Evolutionary conservation across 2,329 filamentous ascomycete species (phyloP), one percentile per base, ranked within the genome.

Genomic region (Fusarium buharicum): DNA sequence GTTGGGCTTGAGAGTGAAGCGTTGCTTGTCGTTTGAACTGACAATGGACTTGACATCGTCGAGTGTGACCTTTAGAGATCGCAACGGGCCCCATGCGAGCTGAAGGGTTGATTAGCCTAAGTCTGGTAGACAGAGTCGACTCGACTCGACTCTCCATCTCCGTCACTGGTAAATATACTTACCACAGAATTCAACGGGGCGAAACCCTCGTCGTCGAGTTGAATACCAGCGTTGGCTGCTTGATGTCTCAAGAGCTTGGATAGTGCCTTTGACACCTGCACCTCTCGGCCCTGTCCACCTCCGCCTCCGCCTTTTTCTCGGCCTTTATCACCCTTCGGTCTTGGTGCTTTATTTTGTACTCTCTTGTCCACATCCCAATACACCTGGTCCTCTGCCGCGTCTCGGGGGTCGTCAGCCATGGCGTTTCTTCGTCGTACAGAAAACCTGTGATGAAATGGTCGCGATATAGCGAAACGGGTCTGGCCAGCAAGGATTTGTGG

Each of bases 11-110:
- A 98, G 82, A 2, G 88, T 86, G 80, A 96, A 99, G 34, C 95
- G 90, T 76, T 97, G 90, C 79, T 99, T 99, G 71, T 94, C 91
- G 72, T 92, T 96, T 44, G 84, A 84, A 13, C 80, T 76, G 12
- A 97, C 93, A 14, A 89, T 83, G 10, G 82, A 74, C 50, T 85
- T 81, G 62, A 99, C 82, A 66, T 97, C 94, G 3, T 82, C 78
- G 54, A 97, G 84, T 0, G 89, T 90, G n/a, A 90, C 85, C 59
- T 90, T 82, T 10, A 96, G 81, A 4, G 85, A 86, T 62, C 85
- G 86, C 50, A 97, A 68, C 9, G 84, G 82, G 1, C 77, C 79
- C 79, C 82, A 87, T 59, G 77, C 74, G 38, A 87, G 76, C 83
- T 86, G 53, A 20, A 17, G 28, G 18, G 13, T n/a, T 14, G 49